Evolutionary conservation across 1,139 yeast species (phyloP).

Genomic region (Hansenula lynferdii): DNA sequence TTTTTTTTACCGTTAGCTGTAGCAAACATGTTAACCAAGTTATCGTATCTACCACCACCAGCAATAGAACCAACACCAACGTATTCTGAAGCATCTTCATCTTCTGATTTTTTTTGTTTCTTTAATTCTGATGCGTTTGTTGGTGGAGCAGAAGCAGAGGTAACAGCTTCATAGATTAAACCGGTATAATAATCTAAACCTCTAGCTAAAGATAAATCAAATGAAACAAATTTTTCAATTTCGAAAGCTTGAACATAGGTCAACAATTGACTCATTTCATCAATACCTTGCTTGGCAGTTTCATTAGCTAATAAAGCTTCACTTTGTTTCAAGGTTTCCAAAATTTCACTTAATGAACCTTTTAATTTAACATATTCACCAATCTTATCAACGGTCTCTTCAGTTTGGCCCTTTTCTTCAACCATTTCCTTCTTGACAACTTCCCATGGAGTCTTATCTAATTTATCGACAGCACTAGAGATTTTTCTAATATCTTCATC

Average conservation of each 20-base stretch:
- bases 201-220: conserved; percentile 92
- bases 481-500: conserved; percentile 92
- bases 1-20: conserved; percentile 70
- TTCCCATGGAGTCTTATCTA: conserved; percentile 94
- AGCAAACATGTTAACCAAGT: conserved; percentile 94
- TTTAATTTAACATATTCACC: conserved; percentile 86
- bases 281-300: conserved; percentile 74
- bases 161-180: conserved; percentile 91
- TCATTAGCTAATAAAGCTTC: conserved; percentile 56
- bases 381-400: conserved; percentile 86
- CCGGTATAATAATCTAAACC: conserved; percentile 98
- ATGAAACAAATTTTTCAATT: conserved; percentile 59
- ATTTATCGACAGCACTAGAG: conserved; percentile 92
- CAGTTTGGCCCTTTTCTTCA: conserved; percentile 83
- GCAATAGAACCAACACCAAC: conserved; percentile 99
- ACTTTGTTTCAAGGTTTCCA: conserved; percentile 50
- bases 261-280: conserved; percentile 71
- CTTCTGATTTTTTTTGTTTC: conserved; percentile 38
- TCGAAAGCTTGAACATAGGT: conserved; percentile 79
- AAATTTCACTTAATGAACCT: conserved; percentile 70
- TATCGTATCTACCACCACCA: conserved; percentile 98
- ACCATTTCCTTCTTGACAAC: conserved; percentile 90
- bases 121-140: conserved; percentile 63
- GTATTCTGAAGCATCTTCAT: conserved; percentile 91
- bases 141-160: conserved; percentile 94